Conservation (phyloP, 2,329 filamentous ascomycete species). For the Aspergillus calidoustus region DNA sequence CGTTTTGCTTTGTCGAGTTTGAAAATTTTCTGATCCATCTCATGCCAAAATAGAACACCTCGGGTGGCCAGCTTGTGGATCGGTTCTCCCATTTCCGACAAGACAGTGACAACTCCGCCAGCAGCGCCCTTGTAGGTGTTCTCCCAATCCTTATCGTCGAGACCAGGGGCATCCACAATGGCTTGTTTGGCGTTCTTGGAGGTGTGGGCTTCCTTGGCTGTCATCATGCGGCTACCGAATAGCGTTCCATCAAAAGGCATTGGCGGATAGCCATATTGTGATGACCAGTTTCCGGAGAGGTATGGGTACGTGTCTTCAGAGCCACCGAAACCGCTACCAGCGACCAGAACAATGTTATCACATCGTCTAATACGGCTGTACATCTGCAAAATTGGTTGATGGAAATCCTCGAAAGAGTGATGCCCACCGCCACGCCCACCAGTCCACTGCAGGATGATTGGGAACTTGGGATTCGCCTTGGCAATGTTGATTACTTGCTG, state of each 20-base stretch:
- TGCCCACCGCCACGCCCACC: conserved; percentile 91
- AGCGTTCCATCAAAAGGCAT: conserved; percentile 94
- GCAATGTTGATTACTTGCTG: conserved; percentile 90
- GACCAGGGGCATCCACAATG: conserved; percentile 81
- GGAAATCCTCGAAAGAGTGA: conserved; percentile 93
- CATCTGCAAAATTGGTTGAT: conserved; percentile 87
- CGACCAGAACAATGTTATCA: conserved; percentile 83
- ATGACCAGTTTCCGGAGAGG: conserved; percentile 85
- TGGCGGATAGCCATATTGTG: conserved; percentile 80
- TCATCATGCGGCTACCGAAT: conserved; percentile 93
- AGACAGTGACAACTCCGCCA: conserved; percentile 92
- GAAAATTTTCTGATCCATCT: conserved; percentile 99
- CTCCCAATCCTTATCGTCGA: conserved; percentile 85
- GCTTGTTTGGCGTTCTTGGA: conserved; percentile 86
- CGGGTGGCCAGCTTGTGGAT: conserved; percentile 98
- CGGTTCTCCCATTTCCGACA: conserved; percentile 98
- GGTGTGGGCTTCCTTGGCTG: conserved; percentile 87
- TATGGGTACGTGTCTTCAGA: conserved; percentile 91
- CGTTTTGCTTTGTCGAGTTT: conserved; percentile 93
- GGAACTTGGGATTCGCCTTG: conserved; percentile 87
- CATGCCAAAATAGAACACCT: conserved; percentile 94
- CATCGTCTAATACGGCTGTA: conserved; percentile 85
- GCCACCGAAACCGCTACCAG: conserved; percentile 87
- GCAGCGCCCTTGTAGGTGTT: conserved; percentile 89
- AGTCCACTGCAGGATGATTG: conserved; percentile 89